phyloP scores from a whole-genome alignment of 257 asterid genomes.

The Ligustrum vulgare region DNA sequence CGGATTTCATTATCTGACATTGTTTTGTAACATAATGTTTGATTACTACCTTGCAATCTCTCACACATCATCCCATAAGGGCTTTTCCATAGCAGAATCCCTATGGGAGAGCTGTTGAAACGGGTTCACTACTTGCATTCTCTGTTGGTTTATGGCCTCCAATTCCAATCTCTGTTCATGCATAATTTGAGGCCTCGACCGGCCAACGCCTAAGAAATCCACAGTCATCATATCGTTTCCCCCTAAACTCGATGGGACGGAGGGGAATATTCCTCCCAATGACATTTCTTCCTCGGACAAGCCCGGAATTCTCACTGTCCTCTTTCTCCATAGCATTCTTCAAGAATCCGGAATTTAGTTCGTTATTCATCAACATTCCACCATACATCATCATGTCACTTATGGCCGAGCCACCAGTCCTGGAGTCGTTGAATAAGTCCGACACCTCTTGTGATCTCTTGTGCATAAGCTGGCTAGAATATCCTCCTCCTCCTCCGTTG shows the following conservation, averaged over 20 bases:
- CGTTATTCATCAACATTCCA: constrained; percentile 62
- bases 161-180: constrained; percentile 48
- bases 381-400: constrained; percentile 64
- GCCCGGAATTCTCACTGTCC: constrained; percentile 20
- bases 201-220: constrained; percentile 85
- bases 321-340: constrained; percentile 41
- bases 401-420: constrained; percentile 31
- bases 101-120: constrained; percentile 42
- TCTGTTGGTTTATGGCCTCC: constrained; percentile 44
- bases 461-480: constrained; percentile 39
- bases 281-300: constrained; percentile 23
- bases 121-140: constrained; percentile 47
- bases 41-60: constrained; percentile 38
- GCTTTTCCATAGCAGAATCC: constrained; percentile 51
- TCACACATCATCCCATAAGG: constrained; percentile 34
- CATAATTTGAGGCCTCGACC: constrained; percentile 46
- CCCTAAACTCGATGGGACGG: constrained; percentile 26
- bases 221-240: constrained; percentile 64
- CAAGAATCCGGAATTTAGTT: constrained; percentile 38
- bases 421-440: constrained; percentile 40
- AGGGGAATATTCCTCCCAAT: constrained; percentile 24
- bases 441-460: constrained; percentile 39
- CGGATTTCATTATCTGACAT: not conserved
- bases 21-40: constrained; percentile 28
- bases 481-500: constrained; percentile 25